phyloP scores from a whole-genome alignment of 2,329 filamentous ascomycete species.

The Nectriaceae sp. region DNA sequence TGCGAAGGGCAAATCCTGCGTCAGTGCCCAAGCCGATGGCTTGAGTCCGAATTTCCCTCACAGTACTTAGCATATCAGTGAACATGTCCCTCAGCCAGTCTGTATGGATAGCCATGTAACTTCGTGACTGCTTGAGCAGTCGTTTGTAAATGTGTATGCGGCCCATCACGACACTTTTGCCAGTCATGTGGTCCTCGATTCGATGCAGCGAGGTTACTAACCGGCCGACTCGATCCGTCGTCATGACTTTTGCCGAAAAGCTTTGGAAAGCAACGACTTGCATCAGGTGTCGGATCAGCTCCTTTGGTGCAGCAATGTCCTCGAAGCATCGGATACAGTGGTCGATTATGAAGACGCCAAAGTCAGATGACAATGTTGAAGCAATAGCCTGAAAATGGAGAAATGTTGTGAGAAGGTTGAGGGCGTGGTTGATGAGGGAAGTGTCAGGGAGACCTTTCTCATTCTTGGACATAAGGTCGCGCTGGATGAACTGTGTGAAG shows the following conservation, averaged over 20 bases:
- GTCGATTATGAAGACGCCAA: constrained; percentile 78
- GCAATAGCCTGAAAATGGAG: constrained; percentile 74
- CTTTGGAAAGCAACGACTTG: constrained; percentile 79
- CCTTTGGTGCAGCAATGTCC: constrained; percentile 70
- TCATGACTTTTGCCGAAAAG: constrained; percentile 76
- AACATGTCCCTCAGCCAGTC: constrained; percentile 86
- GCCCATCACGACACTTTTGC: constrained; percentile 78
- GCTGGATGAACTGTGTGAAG: constrained; percentile 79
- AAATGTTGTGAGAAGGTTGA: constrained; percentile 77
- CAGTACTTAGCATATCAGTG: constrained; percentile 75
- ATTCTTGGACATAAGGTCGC: constrained; percentile 71
- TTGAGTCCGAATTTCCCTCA: constrained; percentile 73
- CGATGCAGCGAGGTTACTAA: constrained; percentile 71
- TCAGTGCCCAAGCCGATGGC: constrained; percentile 76
- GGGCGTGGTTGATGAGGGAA: constrained; percentile 73
- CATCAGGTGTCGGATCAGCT: constrained; percentile 76
- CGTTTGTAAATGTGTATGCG: constrained; percentile 79
- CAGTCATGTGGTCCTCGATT: constrained; percentile 72
- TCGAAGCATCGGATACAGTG: constrained; percentile 75
- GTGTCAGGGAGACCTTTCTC: constrained; percentile 60
- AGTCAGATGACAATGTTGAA: constrained; percentile 72
- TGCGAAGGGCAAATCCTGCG: constrained; percentile 68
- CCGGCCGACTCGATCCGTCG: constrained; percentile 66
- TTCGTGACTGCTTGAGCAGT: constrained; percentile 70
- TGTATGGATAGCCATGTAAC: constrained; percentile 68